phyloP scores from a whole-genome alignment of 73 alveolate genomes.

The Symbiodinium natans region DNA sequence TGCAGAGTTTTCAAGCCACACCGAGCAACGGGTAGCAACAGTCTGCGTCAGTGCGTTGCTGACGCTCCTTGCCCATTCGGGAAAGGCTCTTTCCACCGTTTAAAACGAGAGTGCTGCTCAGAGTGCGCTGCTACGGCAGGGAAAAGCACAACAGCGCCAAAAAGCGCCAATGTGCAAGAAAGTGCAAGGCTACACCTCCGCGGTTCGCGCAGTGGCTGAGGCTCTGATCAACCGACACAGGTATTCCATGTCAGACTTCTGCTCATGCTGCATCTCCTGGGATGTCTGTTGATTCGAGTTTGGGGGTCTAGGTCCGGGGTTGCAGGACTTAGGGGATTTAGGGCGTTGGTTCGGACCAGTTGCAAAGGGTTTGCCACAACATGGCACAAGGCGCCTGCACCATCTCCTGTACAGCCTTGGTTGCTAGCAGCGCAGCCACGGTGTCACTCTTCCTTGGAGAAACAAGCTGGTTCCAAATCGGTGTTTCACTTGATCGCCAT shows the following conservation, averaged over 20 bases:
- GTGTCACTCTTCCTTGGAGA: conserved; percentile 63
- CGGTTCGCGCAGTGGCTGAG: neutral
- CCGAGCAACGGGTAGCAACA: too few relatives aligned
- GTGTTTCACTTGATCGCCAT: neutral
- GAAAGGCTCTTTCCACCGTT: too few relatives aligned
- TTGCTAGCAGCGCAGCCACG: conserved; percentile 46
- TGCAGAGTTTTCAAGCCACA: too few relatives aligned
- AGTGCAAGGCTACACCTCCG: neutral
- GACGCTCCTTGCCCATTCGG: too few relatives aligned
- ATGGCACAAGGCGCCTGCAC: neutral
- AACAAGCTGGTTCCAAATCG: neutral
- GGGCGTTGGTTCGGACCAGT: too few relatives aligned
- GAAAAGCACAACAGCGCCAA: too few relatives aligned
- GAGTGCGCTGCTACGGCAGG: too few relatives aligned
- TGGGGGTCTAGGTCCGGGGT: too few relatives aligned
- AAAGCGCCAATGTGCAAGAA: too few relatives aligned
- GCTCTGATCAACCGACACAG: neutral
- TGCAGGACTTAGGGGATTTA: too few relatives aligned
- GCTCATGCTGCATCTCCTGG: conserved; percentile 39
- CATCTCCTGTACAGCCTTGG: conserved; percentile 61
- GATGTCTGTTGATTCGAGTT: neutral
- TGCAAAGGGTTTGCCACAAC: neutral
- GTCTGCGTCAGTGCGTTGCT: too few relatives aligned
- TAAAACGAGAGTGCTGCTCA: too few relatives aligned
- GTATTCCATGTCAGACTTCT: conserved; percentile 4